Conservation (phyloP, 1,284 basidiomycete genomes). For the Vanrija sp. region DNA sequence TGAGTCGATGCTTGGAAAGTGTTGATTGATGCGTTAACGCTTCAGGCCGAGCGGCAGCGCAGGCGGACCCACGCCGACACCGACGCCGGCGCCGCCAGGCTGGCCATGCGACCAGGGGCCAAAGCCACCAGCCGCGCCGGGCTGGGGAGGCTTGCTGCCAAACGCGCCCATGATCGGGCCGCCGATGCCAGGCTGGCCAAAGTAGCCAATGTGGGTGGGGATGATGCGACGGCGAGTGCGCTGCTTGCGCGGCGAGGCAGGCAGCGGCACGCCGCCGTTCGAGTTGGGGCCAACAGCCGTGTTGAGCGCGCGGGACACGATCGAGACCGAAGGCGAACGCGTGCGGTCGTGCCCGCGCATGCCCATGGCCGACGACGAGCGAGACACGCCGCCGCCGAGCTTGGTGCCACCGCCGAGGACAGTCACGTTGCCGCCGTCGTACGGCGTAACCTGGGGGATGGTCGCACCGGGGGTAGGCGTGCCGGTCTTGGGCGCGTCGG, state of each 20-base stretch:
- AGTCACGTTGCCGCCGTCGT: conserved; percentile 51
- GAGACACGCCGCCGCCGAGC: conserved; percentile 38
- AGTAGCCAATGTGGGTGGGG: conserved; percentile 43
- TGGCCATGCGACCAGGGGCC: conserved; percentile 11
- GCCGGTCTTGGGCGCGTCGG: conserved; percentile 7
- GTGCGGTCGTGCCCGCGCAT: conserved; percentile 26
- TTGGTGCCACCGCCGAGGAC: conserved; percentile 50
- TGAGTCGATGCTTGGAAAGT: not conserved
- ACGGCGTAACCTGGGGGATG: conserved; percentile 46
- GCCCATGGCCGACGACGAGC: conserved; percentile 20
- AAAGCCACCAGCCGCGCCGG: not conserved
- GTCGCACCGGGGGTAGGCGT: conserved; percentile 9
- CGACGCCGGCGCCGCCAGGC: conserved; percentile 19
- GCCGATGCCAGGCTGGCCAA: conserved; percentile 41
- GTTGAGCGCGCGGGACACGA: conserved; percentile 40
- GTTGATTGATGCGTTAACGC: not conserved
- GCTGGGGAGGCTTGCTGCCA: conserved; percentile 18
- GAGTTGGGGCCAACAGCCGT: conserved; percentile 34
- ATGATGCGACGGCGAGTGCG: conserved; percentile 44
- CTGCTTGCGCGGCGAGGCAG: conserved; percentile 25
- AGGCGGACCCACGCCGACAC: conserved; percentile 29
- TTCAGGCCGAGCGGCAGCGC: conserved; percentile 7
- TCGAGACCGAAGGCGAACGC: conserved; percentile 41
- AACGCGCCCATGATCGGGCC: conserved; percentile 41
- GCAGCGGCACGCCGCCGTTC: conserved; percentile 10